Evolutionary conservation across 495 filamentous ascomycete genomes (phyloP), one percentile per base, ranked within the genome.

Genomic region (Sporormia fimetaria): DNA sequence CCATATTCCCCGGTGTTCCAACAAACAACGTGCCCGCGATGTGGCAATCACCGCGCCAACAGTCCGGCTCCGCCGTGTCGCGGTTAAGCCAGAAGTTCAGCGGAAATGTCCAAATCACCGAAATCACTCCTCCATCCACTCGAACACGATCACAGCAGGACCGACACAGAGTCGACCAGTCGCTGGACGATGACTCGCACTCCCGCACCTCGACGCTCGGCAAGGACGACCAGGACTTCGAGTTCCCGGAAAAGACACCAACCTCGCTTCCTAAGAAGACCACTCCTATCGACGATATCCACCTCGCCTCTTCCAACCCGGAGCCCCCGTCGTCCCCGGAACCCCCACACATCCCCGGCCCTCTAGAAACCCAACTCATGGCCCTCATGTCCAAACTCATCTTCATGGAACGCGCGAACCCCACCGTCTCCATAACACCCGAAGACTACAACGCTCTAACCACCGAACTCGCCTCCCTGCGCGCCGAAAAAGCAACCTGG

Each of bases 181-280:
- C 48, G 6, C 41, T 42, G 6, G 44, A 52, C 15, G 49, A 51
- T 42, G 49, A 54, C 21, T 27, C 44, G 4, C 44, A 39, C 14
- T 52, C 49, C 1, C 25, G 53, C 3, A 18, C 43, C 9, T 56
- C 53, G 5, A 56, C 53, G 4, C 45, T 56, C 15, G 36, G 23
- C 11, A 40, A 26, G 9, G 44, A 50, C 22, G 53, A 56, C 2
- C 37, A 40, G 4, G 53, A 56, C n/a, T 49, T 46, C 31, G 44
- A 56, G 5, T 49, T 33, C 23, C 53, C 53, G 21, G 49, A 56
- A 33, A 56, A 56, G 35, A 56, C 53, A 9, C 53, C 53, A 1
- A 56, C 53, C 6, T 38, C 35, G 10, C 26, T 38, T 11, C 44
- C 40, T 1, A 47, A 24, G 29, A 45, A 39, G 30, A 39, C 40